Percentiles rank a stretch among this genome's conserved stretches.
Conservation (phyloP, 2,329 filamentous ascomycete species). For the Phaeosphaeria sp. region DNA sequence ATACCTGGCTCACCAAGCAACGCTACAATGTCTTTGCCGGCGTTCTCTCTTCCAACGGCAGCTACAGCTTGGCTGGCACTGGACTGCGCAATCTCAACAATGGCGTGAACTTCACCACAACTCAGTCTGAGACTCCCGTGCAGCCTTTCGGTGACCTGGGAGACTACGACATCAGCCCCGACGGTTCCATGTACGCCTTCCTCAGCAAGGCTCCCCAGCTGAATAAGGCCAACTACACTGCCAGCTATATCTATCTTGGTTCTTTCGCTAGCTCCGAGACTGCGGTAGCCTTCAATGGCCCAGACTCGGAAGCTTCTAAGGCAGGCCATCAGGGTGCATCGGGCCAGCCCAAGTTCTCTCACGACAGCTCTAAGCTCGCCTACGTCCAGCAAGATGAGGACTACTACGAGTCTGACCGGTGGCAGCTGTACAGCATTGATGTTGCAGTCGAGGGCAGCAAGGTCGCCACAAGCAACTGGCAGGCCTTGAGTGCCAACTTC, state of each 20-base stretch:
- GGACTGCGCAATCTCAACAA: slow-evolving; percentile 64
- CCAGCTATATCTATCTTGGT: slow-evolving; percentile 80
- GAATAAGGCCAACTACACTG: slow-evolving; percentile 77
- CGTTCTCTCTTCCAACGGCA: slow-evolving; percentile 54
- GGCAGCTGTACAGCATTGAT: slow-evolving; percentile 53
- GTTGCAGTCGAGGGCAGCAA: slow-evolving; percentile 26
- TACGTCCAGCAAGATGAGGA: slow-evolving; percentile 76
- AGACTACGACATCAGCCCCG: slow-evolving; percentile 76
- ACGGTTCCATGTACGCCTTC: slow-evolving; percentile 68
- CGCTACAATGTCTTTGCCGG: slow-evolving; percentile 78
- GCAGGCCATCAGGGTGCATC: slow-evolving; percentile 68
- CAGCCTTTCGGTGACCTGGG: slow-evolving; percentile 77
- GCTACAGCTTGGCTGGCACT: slow-evolving; percentile 34
- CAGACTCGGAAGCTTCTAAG: slow-evolving; percentile 29
- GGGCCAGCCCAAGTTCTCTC: slow-evolving; percentile 74
- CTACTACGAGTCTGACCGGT: slow-evolving; percentile 81
- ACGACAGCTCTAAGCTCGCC: slow-evolving; percentile 71
- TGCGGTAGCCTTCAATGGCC: slow-evolving; percentile 43
- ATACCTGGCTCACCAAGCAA: slow-evolving; percentile 73
- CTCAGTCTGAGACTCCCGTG: slow-evolving; percentile 69
- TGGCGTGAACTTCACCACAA: slow-evolving; percentile 63
- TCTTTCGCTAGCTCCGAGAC: slow-evolving; percentile 66
- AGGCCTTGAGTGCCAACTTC: slow-evolving; percentile 34
- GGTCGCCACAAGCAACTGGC: slow-evolving; percentile 39
- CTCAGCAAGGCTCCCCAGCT: slow-evolving; percentile 76